Evolutionary conservation across 164 flowering plant species (phyloP), one percentile per base, ranked within the genome.

Genomic region (Chimonanthus salicifolius): DNA sequence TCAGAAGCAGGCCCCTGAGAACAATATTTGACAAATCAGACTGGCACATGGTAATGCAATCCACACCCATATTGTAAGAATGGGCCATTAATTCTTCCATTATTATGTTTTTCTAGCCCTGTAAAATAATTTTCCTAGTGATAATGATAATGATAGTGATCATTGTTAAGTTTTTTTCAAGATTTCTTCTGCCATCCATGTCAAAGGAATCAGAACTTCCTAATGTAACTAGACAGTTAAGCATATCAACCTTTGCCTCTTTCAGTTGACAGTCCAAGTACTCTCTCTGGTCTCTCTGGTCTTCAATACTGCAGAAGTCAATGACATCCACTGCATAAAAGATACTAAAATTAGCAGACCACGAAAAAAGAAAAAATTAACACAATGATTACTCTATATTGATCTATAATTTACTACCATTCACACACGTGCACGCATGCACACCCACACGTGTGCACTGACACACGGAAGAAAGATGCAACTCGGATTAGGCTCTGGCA

Each of bases 301-400:
- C 84, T 68, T 71, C 87, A 49, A 54, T 71, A 62, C 64, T 75
- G 64, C 82, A 88, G 67, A 72, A 79, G 73, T 85, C 79, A 65
- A 78, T 71, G 71, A 83, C 81, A 75, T 85, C 82, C 73, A 75
- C 85, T 84, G 80, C 44, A 20, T 54, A 47, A 11, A 58, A 58
- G 47, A 44, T 46, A 6, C 49, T 47, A 64, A 1, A 21, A 58
- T 49, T 8, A 33, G 33, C 33, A 33, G 33, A 33, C 33, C 33
- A 0, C 33, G 21, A 33, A 54, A 54, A 11, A 54, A 54, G 16
- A 54, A 11, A 13, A 9, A 43, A 63, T 20, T 20, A 63, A 8
- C 62, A 58, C 62, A 58, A 58, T 10, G 4, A 10, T 5, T 10
- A 58, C 16, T 8, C 62, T 8, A 10, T 58, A 58, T 58, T n/a